Conservation (phyloP, 2,329 filamentous ascomycete genomes). For the Triangularia setosa region DNA sequence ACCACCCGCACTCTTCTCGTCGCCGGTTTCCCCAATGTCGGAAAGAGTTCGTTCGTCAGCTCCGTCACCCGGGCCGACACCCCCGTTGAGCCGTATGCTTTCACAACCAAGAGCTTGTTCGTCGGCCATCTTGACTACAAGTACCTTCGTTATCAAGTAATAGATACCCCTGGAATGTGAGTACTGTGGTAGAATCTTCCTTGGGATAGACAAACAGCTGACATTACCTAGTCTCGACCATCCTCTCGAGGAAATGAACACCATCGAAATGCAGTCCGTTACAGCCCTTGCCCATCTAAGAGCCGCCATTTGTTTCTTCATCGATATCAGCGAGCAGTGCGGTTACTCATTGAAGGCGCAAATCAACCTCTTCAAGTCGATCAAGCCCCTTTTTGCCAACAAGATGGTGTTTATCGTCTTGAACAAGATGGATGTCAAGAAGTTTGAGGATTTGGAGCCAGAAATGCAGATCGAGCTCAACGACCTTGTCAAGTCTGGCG, state of each 20-base stretch:
- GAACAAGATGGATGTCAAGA: constrained; percentile 95
- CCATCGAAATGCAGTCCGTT: constrained; percentile 98
- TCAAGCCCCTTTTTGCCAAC: constrained; percentile 95
- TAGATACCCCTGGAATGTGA: constrained; percentile 99
- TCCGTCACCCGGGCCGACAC: constrained; percentile 93
- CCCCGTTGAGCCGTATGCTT: constrained; percentile 95
- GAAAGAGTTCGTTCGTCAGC: constrained; percentile 93
- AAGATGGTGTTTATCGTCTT: constrained; percentile 95
- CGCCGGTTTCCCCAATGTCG: constrained; percentile 95
- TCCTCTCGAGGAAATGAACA: constrained; percentile 98
- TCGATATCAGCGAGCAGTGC: constrained; percentile 68
- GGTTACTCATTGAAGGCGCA: constrained; percentile 91
- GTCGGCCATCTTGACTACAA: constrained; percentile 98
- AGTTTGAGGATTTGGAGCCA: constrained; percentile 79
- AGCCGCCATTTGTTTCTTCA: constrained; percentile 69
- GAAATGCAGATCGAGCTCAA: constrained; percentile 76
- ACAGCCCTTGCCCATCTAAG: constrained; percentile 95
- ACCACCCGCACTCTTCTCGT: constrained; percentile 95
- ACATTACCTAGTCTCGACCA: constrained; percentile 79
- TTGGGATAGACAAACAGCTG: no score
- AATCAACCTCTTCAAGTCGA: constrained; percentile 91
- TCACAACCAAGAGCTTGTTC: constrained; percentile 95
- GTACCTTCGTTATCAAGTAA: constrained; percentile 61
- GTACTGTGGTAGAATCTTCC: no score
- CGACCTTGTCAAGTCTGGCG: constrained; percentile 74